Percentiles rank a stretch among this genome's conserved stretches.
Conservation (phyloP, 352 stramenopile species). For the Plasmopara muralis region DNA sequence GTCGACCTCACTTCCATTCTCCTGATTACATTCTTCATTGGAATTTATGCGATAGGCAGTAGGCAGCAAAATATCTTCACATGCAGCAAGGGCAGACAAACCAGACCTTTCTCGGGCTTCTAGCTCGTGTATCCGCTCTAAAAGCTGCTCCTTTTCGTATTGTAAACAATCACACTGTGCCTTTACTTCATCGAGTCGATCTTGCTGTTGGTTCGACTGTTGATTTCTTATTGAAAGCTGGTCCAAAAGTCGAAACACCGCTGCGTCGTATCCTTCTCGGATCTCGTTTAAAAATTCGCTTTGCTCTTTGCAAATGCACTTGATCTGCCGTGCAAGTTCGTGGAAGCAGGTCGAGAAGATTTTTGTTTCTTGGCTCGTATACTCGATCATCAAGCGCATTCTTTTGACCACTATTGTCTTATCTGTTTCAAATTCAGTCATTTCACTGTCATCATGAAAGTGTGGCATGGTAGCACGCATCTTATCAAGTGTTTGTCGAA, state of each 20-base stretch:
- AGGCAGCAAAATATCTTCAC: constrained; percentile 8
- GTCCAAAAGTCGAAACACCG: constrained; percentile 20
- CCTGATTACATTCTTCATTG: constrained; percentile 6
- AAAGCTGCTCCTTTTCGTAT: constrained; percentile 20
- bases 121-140: constrained; percentile 14
- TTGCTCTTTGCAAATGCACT: constrained; percentile 73
- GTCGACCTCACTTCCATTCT: constrained; percentile 19
- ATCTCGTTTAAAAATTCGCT: constrained; percentile 63
- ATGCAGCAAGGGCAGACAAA: constrained; percentile 7
- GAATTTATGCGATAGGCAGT: too few relatives aligned
- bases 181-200: constrained; percentile 16
- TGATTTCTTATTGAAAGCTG: constrained; percentile 14
- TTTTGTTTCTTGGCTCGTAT: constrained; percentile 45
- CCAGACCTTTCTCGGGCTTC: constrained; percentile 12
- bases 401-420: constrained; percentile 8
- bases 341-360: constrained; percentile 75
- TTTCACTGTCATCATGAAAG: constrained; percentile 10
- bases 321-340: constrained; percentile 66
- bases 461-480: constrained; percentile 32
- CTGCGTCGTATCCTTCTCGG: constrained; percentile 40
- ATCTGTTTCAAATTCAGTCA: constrained; percentile 4
- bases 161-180: constrained; percentile 9
- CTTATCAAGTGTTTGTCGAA: constrained; percentile 52
- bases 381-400: constrained; percentile 30
- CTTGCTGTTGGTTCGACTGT: constrained; percentile 24